Percentiles rank a stretch among this genome's conserved stretches.
Conservation (phyloP, 2,329 filamentous ascomycete species). For the Talaromyces sp. region DNA sequence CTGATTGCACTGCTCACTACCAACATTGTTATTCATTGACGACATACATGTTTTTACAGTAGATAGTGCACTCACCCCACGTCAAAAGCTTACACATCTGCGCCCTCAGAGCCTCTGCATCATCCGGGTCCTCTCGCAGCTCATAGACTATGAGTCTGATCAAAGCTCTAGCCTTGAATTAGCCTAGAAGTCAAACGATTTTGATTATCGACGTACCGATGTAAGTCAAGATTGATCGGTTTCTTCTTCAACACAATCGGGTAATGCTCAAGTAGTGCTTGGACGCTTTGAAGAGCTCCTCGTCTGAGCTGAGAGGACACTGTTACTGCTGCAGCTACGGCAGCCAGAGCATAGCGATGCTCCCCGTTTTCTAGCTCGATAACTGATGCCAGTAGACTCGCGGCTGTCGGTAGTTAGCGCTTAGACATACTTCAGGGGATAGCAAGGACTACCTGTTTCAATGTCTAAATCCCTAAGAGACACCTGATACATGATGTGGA, state of each 20-base stretch:
- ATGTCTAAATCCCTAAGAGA: conserved; percentile 48
- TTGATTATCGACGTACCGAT: conserved; percentile 3
- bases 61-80: not conserved
- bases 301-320: conserved; percentile 1
- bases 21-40: not conserved
- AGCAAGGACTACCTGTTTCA: not conserved
- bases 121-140: not conserved
- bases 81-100: conserved; percentile 11
- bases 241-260: not conserved
- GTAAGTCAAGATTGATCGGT: conserved; percentile 6
- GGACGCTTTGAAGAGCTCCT: conserved; percentile 11
- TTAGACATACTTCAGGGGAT: not conserved
- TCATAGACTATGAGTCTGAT: conserved; percentile 14
- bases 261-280: not conserved
- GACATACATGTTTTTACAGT: not conserved
- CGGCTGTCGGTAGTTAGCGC: not conserved
- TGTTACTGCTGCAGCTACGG: conserved; percentile 11
- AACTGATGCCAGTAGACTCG: conserved; percentile 6
- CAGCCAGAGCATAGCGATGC: conserved; percentile 13
- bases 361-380: conserved; percentile 12
- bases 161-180: conserved; percentile 3
- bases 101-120: not conserved
- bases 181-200: not conserved
- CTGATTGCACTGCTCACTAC: not conserved
- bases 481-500: conserved; percentile 73